Base-by-base conservation (phyloP, 78 protist species). In the Chrysochromulina tobinii region DNA sequence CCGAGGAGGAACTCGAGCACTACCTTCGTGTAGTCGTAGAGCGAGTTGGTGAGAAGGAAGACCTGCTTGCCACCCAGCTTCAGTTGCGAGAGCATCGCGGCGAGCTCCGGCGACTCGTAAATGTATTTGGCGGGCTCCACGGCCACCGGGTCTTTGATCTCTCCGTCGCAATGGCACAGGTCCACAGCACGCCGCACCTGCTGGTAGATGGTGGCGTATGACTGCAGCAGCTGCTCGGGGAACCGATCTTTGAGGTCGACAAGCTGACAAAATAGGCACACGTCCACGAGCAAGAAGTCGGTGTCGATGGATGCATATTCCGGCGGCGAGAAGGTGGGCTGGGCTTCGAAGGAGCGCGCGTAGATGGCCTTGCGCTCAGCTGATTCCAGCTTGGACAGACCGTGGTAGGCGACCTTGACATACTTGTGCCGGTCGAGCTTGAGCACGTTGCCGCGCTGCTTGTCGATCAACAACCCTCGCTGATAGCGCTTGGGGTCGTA, bases 391-490 rank as follows among this genome's bases (percentile, higher is more conserved):
- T 58, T 7, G 55, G 25, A 0, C 50, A 67, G 57, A 55, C 93
- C 93, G 81, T 90, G 93, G 81, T 59, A 81, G 15, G 93, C 93
- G 59, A 91, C 81, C 93, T 91, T 91, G 86, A 86, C 93, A 18
- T 91, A 91, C 61, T 90, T 90, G 79, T 91, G 93, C 27, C 93
- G 81, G 90, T 91, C 93, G 59, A 91, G 48, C 86, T 91, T 91
- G 73, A 91, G 57, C n/a, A 91, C 25, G 93, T 91, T 91, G 58
- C 91, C 91, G 2, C 87, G 64, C 75, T 23, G 18, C 68, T 86
- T 85, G 93, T 91, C 93, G 75, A 91, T 85, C 54, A 84, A 64
- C n/a, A 91, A 79, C 50, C 93, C 93, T 50, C 93, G 93, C 89
- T 61, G 81, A 86, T 48, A 91, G 50, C 20, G 1, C 38, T 20